Base-by-base conservation (phyloP, 148 eudicot species). In the Oxyria digyna region DNA sequence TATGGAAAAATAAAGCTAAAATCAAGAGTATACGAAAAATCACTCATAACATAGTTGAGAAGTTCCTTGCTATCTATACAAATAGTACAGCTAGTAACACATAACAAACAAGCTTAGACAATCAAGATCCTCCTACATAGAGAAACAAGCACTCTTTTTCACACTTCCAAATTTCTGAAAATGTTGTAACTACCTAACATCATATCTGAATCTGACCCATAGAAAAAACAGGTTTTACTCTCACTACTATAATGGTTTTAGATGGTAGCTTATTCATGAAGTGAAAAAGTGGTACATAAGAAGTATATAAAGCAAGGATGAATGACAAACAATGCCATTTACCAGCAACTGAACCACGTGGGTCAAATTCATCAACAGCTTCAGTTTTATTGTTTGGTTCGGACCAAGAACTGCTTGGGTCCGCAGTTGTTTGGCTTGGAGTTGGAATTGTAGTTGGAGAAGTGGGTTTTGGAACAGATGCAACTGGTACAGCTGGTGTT, bases 311-410 rank as follows among this genome's bases (percentile, higher is more conserved):
- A 49, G 55, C 26, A 18, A 49, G 55, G 37, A 62, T 29, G 15
- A 62, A 24, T 11, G 17, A 2, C 12, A 32, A 27, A 35, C 21
- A 31, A 32, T 26, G 32, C 33, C 42, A 49, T 20, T 40, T 71
- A 90, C 96, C 97, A 78, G 89, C 45, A 80, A 76, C 77, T 50
- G 91, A 68, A 68, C 91, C 87, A 43, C 91, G 90, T 24, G 96
- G 97, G 77, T 95, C 97, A 84, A 95, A 95, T 72, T 88, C 96
- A 78, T 88, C 93, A 78, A 91, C 87, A 26, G 82, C 66, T 72
- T 83, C 80, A 69, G 74, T 78, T 77, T 80, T 86, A 78, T 70
- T 62, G 72, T 79, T 80, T 29, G 71, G 74, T 67, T 80, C 35
- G 50, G 82, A 48, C 62, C 37, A 35, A 24, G 81, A 42, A 62